Base-by-base conservation (phyloP, 148 eudicot species). In the Mesembryanthemum crystallinum region DNA sequence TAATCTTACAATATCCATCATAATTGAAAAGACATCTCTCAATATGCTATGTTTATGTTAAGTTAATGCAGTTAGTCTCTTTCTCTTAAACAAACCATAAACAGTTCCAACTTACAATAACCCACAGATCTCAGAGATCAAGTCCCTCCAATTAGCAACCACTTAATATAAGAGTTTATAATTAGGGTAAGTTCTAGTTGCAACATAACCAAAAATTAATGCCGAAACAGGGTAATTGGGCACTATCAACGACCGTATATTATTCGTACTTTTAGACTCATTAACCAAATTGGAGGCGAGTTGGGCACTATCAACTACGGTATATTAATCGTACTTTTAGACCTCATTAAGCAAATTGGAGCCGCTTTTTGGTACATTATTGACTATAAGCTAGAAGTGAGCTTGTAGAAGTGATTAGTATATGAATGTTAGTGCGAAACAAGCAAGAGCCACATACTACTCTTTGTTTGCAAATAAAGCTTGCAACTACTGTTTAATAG, bases 1-100 rank as follows among this genome's bases (percentile, higher is more conserved):
- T 27, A 71, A 75, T 75, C 79, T 70, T 69, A 64, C 76, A 71
- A 57, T 65, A 78, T 78, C 77, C 21, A 21, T 64, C 47, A 29
- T 61, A 57, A 12, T 45, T 29, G 70, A 74, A 65, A 32, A 52
- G 51, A 65, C 63, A 64, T 20, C 60, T n/a, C 55, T 30, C 6
- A 37, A 37, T 21, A 35, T 35, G n/a, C 21, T 20, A 14, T 45
- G 39, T 35, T 8, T 1, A 45, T 8, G 49, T 45, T 45, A 45
- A 8, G 49, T 45, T 21, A 65, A 1, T 20, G 33, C 45, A 33
- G 64, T 35, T 72, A 21, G 42, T 55, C 45, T 37, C 51, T 66
- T n/a, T n/a, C 70, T 23, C 51, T 21, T 21, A 66, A 66, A 64
- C 43, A 18, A 33, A 18, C 17, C 32, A 18, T 63, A 17, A 52